Evolutionary conservation across 202 grass and related monocot genomes (phyloP), one percentile per base, ranked within the genome.

Genomic region (Thinopyrum obtusiflorum): DNA sequence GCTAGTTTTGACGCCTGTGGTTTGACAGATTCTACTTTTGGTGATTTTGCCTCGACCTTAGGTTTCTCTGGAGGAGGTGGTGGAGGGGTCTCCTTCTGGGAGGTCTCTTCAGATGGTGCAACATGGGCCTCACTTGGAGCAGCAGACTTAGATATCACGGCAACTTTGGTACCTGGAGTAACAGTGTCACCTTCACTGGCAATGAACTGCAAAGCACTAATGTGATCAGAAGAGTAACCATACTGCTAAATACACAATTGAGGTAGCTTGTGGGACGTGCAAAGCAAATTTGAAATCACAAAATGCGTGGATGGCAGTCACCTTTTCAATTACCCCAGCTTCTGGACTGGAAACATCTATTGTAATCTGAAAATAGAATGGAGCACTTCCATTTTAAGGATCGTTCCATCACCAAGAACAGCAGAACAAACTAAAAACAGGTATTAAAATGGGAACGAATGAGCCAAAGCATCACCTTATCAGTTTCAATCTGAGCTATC

Each of bases 401-500:
- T 77, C 68, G 26, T 27, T 55, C 53, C 6, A 75, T 31, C 73
- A 76, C 12, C 46, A 76, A 76, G 73, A 55, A 76, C 47, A 9
- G 27, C 26, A 32, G 27, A 57, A 76, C 27, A 76, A 55, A 55
- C 73, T 21, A 76, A 55, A 18, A 9, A 68, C 31, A 75, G 10
- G 60, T 42, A 72, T 25, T 31, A 28, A 67, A 65, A 73, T 24
- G 78, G 78, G 23, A 80, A 88, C 66, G 74, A 40, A 11, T 83
- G 83, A 77, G 74, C 17, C 24, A 77, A 27, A 33, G n/a, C 21
- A 81, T 44, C 3, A 95, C 93, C 91, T 98, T 98, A 76, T 96
- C 96, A 68, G 96, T 98, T 84, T 98, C 97, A 88, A 98, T 89
- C 90, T 98, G 97, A 26, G 91, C 97, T 87, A 98, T 98, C 17